phyloP scores from a whole-genome alignment of 352 stramenopile genomes.

The Hyaloperonospora arabidopsidis region DNA sequence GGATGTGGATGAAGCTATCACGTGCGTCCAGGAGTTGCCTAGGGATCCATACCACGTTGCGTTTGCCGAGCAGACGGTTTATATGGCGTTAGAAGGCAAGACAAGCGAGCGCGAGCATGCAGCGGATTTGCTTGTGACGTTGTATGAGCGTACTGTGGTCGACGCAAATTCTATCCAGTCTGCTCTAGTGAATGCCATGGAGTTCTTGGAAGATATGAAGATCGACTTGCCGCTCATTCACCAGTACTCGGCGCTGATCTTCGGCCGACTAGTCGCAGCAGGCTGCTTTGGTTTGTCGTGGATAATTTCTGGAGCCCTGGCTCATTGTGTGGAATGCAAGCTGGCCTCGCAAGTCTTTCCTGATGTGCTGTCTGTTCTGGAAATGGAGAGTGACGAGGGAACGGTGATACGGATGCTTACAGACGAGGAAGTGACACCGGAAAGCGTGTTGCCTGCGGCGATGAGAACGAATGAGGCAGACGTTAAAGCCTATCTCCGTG shows the following conservation, averaged over 20 bases:
- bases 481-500: constrained; percentile 50
- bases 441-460: constrained; percentile 39
- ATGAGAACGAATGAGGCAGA: constrained; percentile 35
- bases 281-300: constrained; percentile 82
- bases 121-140: constrained; percentile 61
- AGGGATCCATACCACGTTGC: constrained; percentile 38
- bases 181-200: constrained; percentile 57
- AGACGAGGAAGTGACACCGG: constrained; percentile 64
- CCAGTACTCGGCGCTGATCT: constrained; percentile 64
- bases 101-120: constrained; percentile 54
- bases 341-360: constrained; percentile 63
- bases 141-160: constrained; percentile 63
- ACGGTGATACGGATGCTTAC: constrained; percentile 70
- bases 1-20: constrained; percentile 66
- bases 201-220: constrained; percentile 80
- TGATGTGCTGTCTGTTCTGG: constrained; percentile 65
- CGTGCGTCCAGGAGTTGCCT: constrained; percentile 66
- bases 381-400: constrained; percentile 52
- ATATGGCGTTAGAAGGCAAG: constrained; percentile 69
- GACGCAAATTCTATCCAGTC: constrained; percentile 67
- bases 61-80: constrained; percentile 68
- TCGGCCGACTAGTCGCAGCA: constrained; percentile 63
- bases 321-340: constrained; percentile 50
- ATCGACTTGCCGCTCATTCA: constrained; percentile 83
- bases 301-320: constrained; percentile 55